Base-by-base conservation (phyloP, 805 yeast genomes). In the Yarrowia porcina region DNA sequence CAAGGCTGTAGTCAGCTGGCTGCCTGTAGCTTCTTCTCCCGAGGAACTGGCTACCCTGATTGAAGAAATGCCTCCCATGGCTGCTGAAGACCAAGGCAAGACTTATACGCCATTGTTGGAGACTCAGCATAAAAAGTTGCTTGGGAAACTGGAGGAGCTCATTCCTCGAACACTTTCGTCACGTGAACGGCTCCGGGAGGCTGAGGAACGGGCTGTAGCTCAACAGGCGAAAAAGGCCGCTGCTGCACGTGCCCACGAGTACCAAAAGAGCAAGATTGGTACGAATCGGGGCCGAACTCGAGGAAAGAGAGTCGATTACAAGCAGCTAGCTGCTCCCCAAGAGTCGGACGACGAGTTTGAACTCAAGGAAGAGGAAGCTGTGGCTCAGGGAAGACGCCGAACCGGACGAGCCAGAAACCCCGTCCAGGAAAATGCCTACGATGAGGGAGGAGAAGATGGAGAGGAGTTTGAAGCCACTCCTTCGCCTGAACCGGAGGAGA, bases 281-380 rank as follows among this genome's bases (percentile, higher is more conserved):
- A 7, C 36, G 7, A 39, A 56, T 17, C 61, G 61, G 9, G 61
- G 61, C n/a, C 36, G 61, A 15, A 56, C 61, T 0, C 28, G 61
- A 4, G 61, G 61, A 8, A 56, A 41, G 17, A 13, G 61, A 3
- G 61, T 56, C 3, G 61, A 56, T 13, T 56, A 56, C 39, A 39
- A 41, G 38, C 35, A 20, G 61, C 38, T 56, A 13, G 49, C 47
- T 1, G 35, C 27, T 20, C 35, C 27, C 1, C 38, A 21, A 13
- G 49, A 56, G n/a, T 35, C 35, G 18, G 47, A 56, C 9, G 49
- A 39, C 11, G 61, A 56, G 30, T 56, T 9, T 35, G 38, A 56
- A 27, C 49, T 39, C 23, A 27, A 41, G 39, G 61, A 56, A 20
- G 49, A 56, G 17, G 39, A 56, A 27, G 39, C 50, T 13, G 18